Conservation (phyloP, 148 eudicot species). For the Amaranthus hypochondriacus region DNA sequence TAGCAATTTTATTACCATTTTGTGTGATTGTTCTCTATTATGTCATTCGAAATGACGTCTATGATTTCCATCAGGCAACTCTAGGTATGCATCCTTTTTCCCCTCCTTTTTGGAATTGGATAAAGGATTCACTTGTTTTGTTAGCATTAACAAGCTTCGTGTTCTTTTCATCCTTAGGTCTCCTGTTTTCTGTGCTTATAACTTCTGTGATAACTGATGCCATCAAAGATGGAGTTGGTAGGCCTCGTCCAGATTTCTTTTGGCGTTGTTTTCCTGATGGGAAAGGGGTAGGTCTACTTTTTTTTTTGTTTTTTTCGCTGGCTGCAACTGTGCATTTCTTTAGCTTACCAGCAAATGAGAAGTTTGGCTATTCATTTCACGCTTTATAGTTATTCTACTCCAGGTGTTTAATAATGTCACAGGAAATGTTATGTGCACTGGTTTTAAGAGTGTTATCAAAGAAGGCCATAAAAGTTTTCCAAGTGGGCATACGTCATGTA, state of each 20-base stretch:
- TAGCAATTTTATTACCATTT: constrained; percentile 75
- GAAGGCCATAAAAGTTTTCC: constrained; percentile 99
- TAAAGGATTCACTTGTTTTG: neutral
- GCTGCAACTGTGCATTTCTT: too few relatives aligned
- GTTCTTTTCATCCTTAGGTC: constrained; percentile 42
- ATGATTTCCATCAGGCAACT: constrained; percentile 82
- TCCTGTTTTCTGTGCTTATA: constrained; percentile 70
- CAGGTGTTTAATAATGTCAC: constrained; percentile 34
- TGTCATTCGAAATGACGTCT: constrained; percentile 64
- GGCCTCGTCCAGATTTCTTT: constrained; percentile 95
- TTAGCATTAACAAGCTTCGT: constrained; percentile 1
- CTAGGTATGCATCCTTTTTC: constrained; percentile 46
- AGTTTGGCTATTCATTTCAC: neutral
- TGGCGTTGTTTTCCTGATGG: constrained; percentile 98
- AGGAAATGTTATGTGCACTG: constrained; percentile 60
- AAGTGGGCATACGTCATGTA: constrained; percentile 94
- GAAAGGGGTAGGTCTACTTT: constrained; percentile 41
- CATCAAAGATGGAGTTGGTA: constrained; percentile 83
- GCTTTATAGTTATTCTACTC: constrained; percentile 6
- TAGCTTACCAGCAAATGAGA: neutral
- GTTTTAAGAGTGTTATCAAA: constrained; percentile 54
- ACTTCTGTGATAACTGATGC: constrained; percentile 90
- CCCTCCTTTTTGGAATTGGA: neutral
- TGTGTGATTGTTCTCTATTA: constrained; percentile 53
- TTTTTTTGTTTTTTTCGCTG: neutral